Base-by-base conservation (phyloP, 169 alveolate genomes). In the Eimeria brunetti region DNA sequence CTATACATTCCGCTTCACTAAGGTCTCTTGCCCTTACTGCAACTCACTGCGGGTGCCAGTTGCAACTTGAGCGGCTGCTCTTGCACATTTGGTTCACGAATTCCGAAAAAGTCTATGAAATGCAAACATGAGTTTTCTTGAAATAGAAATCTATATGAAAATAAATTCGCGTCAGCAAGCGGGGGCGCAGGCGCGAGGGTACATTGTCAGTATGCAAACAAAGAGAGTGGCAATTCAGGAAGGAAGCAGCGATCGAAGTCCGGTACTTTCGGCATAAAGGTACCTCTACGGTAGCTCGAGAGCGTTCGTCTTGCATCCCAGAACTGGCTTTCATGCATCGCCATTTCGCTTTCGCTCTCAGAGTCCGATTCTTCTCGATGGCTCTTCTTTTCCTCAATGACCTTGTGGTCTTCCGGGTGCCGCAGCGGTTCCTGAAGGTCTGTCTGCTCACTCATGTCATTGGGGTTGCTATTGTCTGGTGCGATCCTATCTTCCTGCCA, bases 251-350 rank as follows among this genome's bases (percentile, higher is more conserved):
- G 80, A 85, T 58, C 92, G n/a, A 85, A 62, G 81, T 85, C 92
- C 4, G 92, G 92, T 22, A 62, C 92, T 41, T 85, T 36, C 22
- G 92, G 92, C 81, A 41, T 36, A 53, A 85, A 85, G 24, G 76
- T 85, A 36, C 36, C 64, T 22, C 81, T 85, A 51, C 92, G 76
- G 51, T 85, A 60, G 92, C 38, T 85, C 8, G 92, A 60, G 62
- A 85, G 92, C 14, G 81, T 41, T 58, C 92, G 41, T 38, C 92
- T 85, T 14, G 92, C 92, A 38, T 85, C 92, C 92, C 92, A 85
- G 62, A 85, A 85, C 33, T 85, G 27, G 27, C 81, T 85, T 85
- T 85, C 92, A 27, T 60, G 76, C 92, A 85, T 38, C 46, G 69
- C 38, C 92, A 60, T 14, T 58, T 85, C 80, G 16, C 51, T 36